Evolutionary conservation across 768 basidiomycete species (phyloP), one percentile per base, ranked within the genome.

Genomic region (Russula earlei): DNA sequence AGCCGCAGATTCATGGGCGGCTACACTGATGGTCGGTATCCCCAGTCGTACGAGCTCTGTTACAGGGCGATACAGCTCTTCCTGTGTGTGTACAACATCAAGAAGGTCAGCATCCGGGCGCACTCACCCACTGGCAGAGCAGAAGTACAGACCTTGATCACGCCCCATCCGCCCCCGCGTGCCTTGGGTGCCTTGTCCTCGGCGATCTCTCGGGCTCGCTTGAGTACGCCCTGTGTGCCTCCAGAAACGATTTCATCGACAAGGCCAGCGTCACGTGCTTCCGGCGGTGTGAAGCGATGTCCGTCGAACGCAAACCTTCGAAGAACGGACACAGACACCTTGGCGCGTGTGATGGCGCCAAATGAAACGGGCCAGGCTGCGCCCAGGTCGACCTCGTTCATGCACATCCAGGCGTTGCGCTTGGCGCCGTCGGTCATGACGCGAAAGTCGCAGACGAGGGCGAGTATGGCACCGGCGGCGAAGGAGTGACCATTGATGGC

Each of bases 301-400:
- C 87, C 92, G 62, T 91, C 88, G 2, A 94, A 73, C 12, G 82
- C 81, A 41, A 91, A 82, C 64, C 87, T 85, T 48, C 89, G 82
- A 8, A 81, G 76, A 11, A 82, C 75, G 6, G 82, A 76, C 5
- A 89, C 70, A 8, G 82, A 76, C 6, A 89, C 70, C 62, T 91
- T 92, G 24, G 79, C 77, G 8, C 74, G 74, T 24, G 87, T 67
- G 45, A 93, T 67, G 3, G 79, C 75, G 0, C 80, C 72, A 63
- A 94, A 82, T 0, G 84, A 84, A 45, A 79, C 72, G 0, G 92
- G 91, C 75, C 87, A 83, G 0, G 81, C 73, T 9, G 91, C 89
- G 49, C 89, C 90, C 63, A 94, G 92, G 65, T 85, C 83, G 41
- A 60, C 86, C 74, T 95, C 93, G 66, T 95, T 97, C 92, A 96